A percentile compares a stretch with the other conserved stretches of the same genome.
These are phyloP conservation scores for Beauveria australis DNA, from an alignment of 2,329 filamentous ascomycete genomes.

Conservation along the genomic window DNA sequence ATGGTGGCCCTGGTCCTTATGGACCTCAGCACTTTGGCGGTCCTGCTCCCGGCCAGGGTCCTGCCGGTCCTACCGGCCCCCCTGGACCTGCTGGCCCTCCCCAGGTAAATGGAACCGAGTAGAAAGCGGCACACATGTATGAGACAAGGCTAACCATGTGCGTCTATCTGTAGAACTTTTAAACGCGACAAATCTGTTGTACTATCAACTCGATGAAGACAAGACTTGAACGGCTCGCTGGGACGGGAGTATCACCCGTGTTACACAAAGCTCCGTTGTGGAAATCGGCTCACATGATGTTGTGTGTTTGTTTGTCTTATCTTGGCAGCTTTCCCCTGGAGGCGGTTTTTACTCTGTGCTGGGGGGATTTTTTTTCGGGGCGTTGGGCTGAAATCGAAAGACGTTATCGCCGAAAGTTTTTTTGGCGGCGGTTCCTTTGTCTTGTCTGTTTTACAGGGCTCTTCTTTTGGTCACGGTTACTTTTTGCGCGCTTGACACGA, in stretches of 20 bases:
- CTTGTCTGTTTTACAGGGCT: conserved; percentile 4
- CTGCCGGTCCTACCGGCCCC: conserved; percentile 29
- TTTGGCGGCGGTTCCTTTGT: not conserved
- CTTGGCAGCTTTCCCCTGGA: conserved; percentile 13
- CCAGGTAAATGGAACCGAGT: conserved; percentile 25
- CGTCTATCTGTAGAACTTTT: conserved; percentile 8
- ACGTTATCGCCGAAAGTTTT: conserved; percentile 12
- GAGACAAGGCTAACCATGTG: conserved; percentile 3
- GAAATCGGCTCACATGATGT: conserved; percentile 12
- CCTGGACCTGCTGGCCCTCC: conserved; percentile 30
- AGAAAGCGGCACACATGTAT: conserved; percentile 8
- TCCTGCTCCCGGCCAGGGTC: conserved; percentile 34
- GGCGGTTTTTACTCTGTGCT: conserved; percentile 16
- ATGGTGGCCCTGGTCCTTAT: conserved; percentile 35
- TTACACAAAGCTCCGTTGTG: conserved; percentile 1
- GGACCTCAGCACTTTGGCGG: conserved; percentile 41
- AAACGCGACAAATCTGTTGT: not conserved
- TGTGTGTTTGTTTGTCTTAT: conserved; percentile 19
- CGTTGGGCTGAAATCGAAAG: conserved; percentile 20
- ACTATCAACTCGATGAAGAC: conserved; percentile 5
- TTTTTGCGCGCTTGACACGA: conserved; percentile 26
- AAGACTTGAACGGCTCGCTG: conserved; percentile 4
- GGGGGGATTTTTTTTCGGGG: conserved; percentile 15
- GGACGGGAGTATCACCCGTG: not conserved
- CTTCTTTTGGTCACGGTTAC: conserved; percentile 7